Conservation (phyloP, 805 yeast species). For the Nakazawaea wickerhamii region DNA sequence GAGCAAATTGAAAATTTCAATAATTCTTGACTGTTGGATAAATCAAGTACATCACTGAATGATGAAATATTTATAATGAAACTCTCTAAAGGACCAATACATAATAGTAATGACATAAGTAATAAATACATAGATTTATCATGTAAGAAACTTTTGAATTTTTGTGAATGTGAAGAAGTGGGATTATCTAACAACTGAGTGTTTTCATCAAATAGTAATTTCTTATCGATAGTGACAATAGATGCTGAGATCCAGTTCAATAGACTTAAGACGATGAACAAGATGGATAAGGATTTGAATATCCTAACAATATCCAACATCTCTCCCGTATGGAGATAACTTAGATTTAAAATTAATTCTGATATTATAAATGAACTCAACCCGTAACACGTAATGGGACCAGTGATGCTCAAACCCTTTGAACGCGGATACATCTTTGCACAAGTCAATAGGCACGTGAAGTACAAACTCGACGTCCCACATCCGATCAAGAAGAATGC, state of each 20-base stretch:
- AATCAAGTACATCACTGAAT: slow-evolving; percentile 40
- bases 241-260: slow-evolving; percentile 62
- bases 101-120: slow-evolving; percentile 56
- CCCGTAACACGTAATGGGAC: slow-evolving; percentile 88
- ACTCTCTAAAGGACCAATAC: slow-evolving; percentile 82
- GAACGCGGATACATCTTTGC: slow-evolving; percentile 76
- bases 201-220: slow-evolving; percentile 33
- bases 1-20: slow-evolving; percentile 20
- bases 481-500: slow-evolving; percentile 59
- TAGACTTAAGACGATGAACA: slow-evolving; percentile 52
- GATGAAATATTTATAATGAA: slow-evolving; percentile 78
- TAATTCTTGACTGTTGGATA: slow-evolving; percentile 15
- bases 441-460: slow-evolving; percentile 69
- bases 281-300: slow-evolving; percentile 44
- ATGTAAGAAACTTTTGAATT: slow-evolving; percentile 28
- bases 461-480: slow-evolving; percentile 70
- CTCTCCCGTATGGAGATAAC: slow-evolving; percentile 28
- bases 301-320: slow-evolving; percentile 43
- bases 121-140: slow-evolving; percentile 62
- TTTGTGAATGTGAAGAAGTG: no score
- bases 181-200: no score
- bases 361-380: slow-evolving; percentile 73
- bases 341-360: slow-evolving; percentile 41
- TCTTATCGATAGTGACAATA: slow-evolving; percentile 54
- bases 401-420: slow-evolving; percentile 77